Conservation (phyloP, 2,329 filamentous ascomycete species). For the Penicillium palitans region DNA sequence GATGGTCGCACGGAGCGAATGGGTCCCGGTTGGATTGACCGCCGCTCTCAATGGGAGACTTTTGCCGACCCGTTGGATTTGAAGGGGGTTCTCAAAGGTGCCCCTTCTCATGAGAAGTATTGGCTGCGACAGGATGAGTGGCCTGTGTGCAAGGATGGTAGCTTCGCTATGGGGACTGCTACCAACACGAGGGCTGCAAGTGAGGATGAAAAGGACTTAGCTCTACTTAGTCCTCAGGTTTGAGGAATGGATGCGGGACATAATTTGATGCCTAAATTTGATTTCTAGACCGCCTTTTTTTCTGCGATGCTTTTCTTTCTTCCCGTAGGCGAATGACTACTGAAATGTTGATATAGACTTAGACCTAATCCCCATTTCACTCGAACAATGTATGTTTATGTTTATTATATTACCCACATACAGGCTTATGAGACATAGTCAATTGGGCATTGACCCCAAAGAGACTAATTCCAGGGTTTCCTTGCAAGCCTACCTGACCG, state of each 20-base stretch:
- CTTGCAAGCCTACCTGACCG: no score
- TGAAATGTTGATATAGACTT: no score
- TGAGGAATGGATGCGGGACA: not conserved
- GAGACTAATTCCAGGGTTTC: not conserved
- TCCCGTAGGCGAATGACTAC: not conserved
- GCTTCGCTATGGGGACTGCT: conserved; percentile 27
- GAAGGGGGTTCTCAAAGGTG: conserved; percentile 25
- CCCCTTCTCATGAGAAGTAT: conserved; percentile 31
- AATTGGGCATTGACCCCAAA: not conserved
- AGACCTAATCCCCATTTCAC: not conserved
- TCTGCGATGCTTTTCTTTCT: not conserved
- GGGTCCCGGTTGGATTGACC: conserved; percentile 37
- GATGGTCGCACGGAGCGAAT: conserved; percentile 32
- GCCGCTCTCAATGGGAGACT: conserved; percentile 28
- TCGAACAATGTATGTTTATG: no score
- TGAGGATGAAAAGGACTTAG: not conserved
- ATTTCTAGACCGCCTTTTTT: not conserved
- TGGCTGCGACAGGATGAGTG: conserved; percentile 32
- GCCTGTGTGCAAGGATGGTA: conserved; percentile 30
- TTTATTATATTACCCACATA: no score
- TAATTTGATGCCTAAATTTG: not conserved
- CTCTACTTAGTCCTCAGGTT: not conserved
- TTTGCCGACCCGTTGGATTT: conserved; percentile 34
- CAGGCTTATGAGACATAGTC: not conserved
- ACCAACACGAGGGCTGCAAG: conserved; percentile 17